Conservation (phyloP, 2,329 filamentous ascomycete species). For the Ambrosiella beaveri region DNA sequence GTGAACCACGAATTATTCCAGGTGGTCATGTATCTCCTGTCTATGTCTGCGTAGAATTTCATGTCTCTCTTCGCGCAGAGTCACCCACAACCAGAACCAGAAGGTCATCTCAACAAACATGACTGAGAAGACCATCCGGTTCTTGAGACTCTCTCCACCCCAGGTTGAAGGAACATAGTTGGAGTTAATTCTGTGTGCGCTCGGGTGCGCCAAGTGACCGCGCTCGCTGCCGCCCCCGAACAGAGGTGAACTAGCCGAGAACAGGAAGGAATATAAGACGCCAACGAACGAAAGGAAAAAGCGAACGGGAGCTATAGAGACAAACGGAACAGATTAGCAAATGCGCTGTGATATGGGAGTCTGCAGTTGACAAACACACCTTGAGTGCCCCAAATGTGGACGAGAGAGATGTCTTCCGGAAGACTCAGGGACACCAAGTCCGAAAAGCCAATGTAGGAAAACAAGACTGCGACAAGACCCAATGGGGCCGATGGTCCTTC, state of each 20-base stretch:
- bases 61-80: constrained; percentile 46
- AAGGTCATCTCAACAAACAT: constrained; percentile 65
- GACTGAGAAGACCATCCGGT: constrained; percentile 70
- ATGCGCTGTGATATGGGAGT: not conserved
- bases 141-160: constrained; percentile 57
- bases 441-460: constrained; percentile 41
- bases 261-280: constrained; percentile 47
- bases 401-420: constrained; percentile 45
- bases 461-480: constrained; percentile 53
- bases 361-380: constrained; percentile 29
- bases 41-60: constrained; percentile 23
- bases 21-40: constrained; percentile 7
- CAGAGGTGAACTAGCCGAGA: constrained; percentile 33
- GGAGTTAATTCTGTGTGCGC: constrained; percentile 20
- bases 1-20: not conserved
- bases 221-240: constrained; percentile 21
- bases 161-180: constrained; percentile 24
- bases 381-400: constrained; percentile 50
- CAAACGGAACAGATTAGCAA: not conserved
- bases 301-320: constrained; percentile 39
- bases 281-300: constrained; percentile 43
- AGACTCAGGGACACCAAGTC: constrained; percentile 51
- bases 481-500: constrained; percentile 51
- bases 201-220: constrained; percentile 22
- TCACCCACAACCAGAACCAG: constrained; percentile 77